Base-by-base conservation (phyloP, 805 yeast genomes). In the Candida xiaguanensis region DNA sequence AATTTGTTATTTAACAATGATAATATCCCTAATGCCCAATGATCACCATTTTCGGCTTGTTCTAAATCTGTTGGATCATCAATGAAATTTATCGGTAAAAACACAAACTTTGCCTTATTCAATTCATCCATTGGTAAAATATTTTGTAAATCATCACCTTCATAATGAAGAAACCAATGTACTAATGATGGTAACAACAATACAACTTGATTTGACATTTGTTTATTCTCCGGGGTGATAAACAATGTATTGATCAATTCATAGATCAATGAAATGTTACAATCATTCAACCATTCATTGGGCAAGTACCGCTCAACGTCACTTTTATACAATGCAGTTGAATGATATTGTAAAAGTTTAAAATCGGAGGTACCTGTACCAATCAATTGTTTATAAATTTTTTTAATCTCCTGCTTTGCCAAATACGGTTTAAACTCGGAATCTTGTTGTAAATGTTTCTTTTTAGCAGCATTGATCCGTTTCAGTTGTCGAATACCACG, bases 201-300 rank as follows among this genome's bases (percentile, higher is more conserved):
- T 36, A 49, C 58, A 26, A 67, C 46, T 43, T 59, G 65, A 33
- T 45, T 43, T 25, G 46, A 50, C 31, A 53, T 53, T 7, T 24
- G 19, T 16, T 17, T 25, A 7, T 34, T 32, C 15, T 31, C 38
- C 11, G 28, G 30, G 11, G 50, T 43, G n/a, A 62, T 39, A 39
- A 58, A 58, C 16, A 44, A 37, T 25, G 55, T 53, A 35, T 31
- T 38, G 30, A 65, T 44, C 42, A 71, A 69, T 51, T 82, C 88
- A 55, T 70, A 85, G 14, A 81, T 58, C 39, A 82, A 75, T 0
- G 83, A 65, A 27, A 85, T 72, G 48, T 82, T 77, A 50, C 81
- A 81, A 51, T 84, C 91, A 49, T 80, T 81, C 22, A 85, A 61
- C 91, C 93, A 85, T 52, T 82, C 82, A 25, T 75, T 84, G 14